A percentile compares a stretch with the other conserved stretches of the same genome.
These are phyloP conservation scores for Fusarium begoniae DNA, from an alignment of 2,329 filamentous ascomycete species.

Conservation along the genomic window DNA sequence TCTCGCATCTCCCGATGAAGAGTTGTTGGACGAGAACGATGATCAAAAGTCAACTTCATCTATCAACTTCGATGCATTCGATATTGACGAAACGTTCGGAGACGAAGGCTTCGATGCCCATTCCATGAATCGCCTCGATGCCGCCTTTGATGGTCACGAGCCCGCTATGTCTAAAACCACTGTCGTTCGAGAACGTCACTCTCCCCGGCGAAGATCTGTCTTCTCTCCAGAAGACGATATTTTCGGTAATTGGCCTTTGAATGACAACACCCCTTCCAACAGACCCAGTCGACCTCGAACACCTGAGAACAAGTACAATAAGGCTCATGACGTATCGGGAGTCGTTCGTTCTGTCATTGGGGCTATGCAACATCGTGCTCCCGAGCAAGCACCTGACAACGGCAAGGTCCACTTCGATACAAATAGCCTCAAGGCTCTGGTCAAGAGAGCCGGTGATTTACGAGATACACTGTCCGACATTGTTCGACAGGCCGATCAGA, in stretches of 20 bases:
- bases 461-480: slow-evolving; percentile 68
- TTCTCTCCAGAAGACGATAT: slow-evolving; percentile 74
- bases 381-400: slow-evolving; percentile 50
- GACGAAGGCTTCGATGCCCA: slow-evolving; percentile 60
- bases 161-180: slow-evolving; percentile 59
- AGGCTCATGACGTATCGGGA: slow-evolving; percentile 53
- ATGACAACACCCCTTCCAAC: slow-evolving; percentile 48
- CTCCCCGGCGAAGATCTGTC: slow-evolving; percentile 66
- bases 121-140: slow-evolving; percentile 54
- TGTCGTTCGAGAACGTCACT: slow-evolving; percentile 63
- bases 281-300: slow-evolving; percentile 55
- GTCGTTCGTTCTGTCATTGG: slow-evolving; percentile 71
- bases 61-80: slow-evolving; percentile 51
- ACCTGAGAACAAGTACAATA: slow-evolving; percentile 49
- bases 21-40: slow-evolving; percentile 54
- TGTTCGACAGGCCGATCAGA: slow-evolving; percentile 66
- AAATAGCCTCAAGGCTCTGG: slow-evolving; percentile 72
- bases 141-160: slow-evolving; percentile 54
- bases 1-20: slow-evolving; percentile 75
- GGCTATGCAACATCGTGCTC: slow-evolving; percentile 66
- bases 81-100: slow-evolving; percentile 56
- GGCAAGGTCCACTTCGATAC: slow-evolving; percentile 71
- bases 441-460: slow-evolving; percentile 69
- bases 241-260: slow-evolving; percentile 63
- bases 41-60: slow-evolving; percentile 51